Evolutionary conservation across 2,329 filamentous ascomycete genomes (phyloP).

Genomic region (Penicillium sp.): DNA sequence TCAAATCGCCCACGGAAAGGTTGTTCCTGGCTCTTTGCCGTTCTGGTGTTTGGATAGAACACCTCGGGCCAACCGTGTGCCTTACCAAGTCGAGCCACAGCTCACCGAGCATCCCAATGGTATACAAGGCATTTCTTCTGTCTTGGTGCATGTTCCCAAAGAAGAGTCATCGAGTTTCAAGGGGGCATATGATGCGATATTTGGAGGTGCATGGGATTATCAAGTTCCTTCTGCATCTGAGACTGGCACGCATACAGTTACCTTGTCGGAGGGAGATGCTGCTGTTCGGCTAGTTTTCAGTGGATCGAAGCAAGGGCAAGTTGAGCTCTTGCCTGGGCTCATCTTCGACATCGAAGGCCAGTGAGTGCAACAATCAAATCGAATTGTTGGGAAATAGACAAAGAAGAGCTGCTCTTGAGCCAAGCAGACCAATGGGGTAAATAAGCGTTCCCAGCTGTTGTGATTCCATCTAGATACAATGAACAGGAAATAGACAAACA

Average conservation of each 20-base stretch:
- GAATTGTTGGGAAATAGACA: no score
- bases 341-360: slow-evolving; percentile 4
- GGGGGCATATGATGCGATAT: slow-evolving; percentile 7
- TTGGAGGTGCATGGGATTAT: slow-evolving; percentile 5
- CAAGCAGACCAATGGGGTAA: no score
- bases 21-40: slow-evolving; percentile 5
- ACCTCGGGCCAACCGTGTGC: slow-evolving; percentile 11
- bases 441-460: no score
- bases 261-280: background rate
- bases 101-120: slow-evolving; percentile 13
- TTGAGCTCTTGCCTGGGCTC: slow-evolving; percentile 12
- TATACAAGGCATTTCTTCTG: slow-evolving; percentile 7
- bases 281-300: slow-evolving; percentile 6
- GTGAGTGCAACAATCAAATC: background rate
- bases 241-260: background rate
- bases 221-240: slow-evolving; percentile 6
- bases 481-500: no score
- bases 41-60: slow-evolving; percentile 18
- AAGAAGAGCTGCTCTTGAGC: no score
- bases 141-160: slow-evolving; percentile 2
- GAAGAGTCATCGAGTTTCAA: background rate
- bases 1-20: background rate
- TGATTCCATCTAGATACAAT: no score
- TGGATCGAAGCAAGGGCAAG: slow-evolving; percentile 3
- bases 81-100: slow-evolving; percentile 6